These are phyloP conservation scores for Aspergillus homomorphus DNA, from an alignment of 495 filamentous ascomycete genomes.

Conservation along the genomic window DNA sequence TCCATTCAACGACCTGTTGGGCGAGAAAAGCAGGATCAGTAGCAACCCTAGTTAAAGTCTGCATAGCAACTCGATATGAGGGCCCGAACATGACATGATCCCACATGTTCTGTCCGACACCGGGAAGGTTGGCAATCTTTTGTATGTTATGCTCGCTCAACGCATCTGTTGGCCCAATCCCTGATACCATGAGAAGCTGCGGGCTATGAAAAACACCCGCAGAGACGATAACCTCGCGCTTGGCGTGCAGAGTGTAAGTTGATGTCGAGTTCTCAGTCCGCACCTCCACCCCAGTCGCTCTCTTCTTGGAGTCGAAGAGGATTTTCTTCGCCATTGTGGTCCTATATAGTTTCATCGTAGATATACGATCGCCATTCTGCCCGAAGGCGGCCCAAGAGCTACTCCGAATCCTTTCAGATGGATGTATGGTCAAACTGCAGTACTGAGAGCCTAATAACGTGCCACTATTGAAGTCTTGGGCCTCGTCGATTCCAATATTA, in stretches of 20 bases:
- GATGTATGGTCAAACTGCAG: constrained; percentile 38
- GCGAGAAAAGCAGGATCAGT: constrained; percentile 16
- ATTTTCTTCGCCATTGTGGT: constrained; percentile 41
- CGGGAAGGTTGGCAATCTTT: constrained; percentile 40
- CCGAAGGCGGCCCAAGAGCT: constrained; percentile 39
- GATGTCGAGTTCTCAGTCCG: constrained; percentile 16
- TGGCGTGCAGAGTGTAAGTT: constrained; percentile 32
- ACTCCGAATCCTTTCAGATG: constrained; percentile 30
- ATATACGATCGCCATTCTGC: background rate
- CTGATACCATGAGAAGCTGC: constrained; percentile 52
- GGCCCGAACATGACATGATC: constrained; percentile 43
- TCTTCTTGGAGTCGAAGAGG: constrained; percentile 29
- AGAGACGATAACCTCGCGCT: constrained; percentile 53
- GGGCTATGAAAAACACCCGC: constrained; percentile 51
- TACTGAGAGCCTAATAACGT: constrained; percentile 39
- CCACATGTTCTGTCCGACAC: constrained; percentile 52
- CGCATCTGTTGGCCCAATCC: constrained; percentile 35
- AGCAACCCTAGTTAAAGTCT: constrained; percentile 28
- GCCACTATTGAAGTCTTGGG: constrained; percentile 41
- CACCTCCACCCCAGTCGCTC: constrained; percentile 20
- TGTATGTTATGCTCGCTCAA: constrained; percentile 35
- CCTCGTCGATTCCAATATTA: constrained; percentile 37
- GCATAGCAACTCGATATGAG: constrained; percentile 37
- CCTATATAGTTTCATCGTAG: constrained; percentile 29
- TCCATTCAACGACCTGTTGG: constrained; percentile 11